phyloP scores from a whole-genome alignment of 371 early-diverging fungal species.

The Phascolomyces articulosus region DNA sequence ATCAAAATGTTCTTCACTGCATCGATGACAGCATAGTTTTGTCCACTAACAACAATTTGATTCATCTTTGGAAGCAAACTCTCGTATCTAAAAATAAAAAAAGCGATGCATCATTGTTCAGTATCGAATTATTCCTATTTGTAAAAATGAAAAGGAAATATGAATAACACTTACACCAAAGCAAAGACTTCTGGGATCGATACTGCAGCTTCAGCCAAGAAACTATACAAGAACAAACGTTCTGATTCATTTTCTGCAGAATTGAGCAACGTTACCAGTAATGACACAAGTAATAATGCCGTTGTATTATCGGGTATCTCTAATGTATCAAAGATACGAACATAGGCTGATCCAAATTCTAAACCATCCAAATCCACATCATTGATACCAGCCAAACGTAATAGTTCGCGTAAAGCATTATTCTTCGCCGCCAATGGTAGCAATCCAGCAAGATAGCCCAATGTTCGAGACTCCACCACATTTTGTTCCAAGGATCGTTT shows the following conservation, averaged over 20 bases:
- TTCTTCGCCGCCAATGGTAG: constrained; percentile 73
- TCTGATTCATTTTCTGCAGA: constrained; percentile 86
- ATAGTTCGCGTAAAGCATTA: constrained; percentile 60
- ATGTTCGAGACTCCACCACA: constrained; percentile 60
- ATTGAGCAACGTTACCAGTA: constrained; percentile 83
- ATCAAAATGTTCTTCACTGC: constrained; percentile 77
- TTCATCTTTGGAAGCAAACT: constrained; percentile 78
- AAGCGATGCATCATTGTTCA: too few relatives aligned
- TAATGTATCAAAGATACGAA: constrained; percentile 68
- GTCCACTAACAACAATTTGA: constrained; percentile 70
- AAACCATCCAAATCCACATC: constrained; percentile 54
- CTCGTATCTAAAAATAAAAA: constrained; percentile 56
- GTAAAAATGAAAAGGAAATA: constrained; percentile 13
- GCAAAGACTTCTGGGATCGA: constrained; percentile 78
- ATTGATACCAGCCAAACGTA: constrained; percentile 63
- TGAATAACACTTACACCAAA: constrained; percentile 63
- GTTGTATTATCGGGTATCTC: constrained; percentile 73
- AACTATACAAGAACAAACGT: constrained; percentile 78
- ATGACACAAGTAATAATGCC: constrained; percentile 73
- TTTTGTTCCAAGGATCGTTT: constrained; percentile 53
- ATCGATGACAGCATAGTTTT: constrained; percentile 71
- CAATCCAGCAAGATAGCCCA: constrained; percentile 80
- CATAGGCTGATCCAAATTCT: constrained; percentile 54
- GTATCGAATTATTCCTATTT: too few relatives aligned
- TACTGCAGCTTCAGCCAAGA: constrained; percentile 79